A percentile compares a stretch with the other conserved stretches of the same genome.
Conservation (phyloP, 768 basidiomycete species). For the Lactarius sanguifluus region DNA sequence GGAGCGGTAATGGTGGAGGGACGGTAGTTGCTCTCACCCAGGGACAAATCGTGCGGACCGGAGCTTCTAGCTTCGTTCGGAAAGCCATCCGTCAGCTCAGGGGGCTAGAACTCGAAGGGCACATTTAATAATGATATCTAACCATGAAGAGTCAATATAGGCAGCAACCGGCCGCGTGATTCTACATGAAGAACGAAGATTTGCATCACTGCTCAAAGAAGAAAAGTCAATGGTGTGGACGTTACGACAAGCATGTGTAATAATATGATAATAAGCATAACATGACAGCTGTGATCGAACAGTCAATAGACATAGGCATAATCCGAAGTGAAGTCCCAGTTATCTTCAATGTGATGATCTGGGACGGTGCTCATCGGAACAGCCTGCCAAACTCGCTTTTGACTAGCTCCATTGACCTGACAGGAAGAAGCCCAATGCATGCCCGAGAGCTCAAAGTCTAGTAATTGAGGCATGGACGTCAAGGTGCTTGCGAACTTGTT, state of each 20-base stretch:
- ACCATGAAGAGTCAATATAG: conserved; percentile 16
- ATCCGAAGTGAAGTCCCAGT: conserved; percentile 25
- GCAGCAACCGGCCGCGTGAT: conserved; percentile 6
- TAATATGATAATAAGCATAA: conserved; percentile 28
- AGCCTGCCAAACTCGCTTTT: conserved; percentile 29
- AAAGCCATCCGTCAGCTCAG: conserved; percentile 24
- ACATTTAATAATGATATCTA: conserved; percentile 12
- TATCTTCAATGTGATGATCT: conserved; percentile 24
- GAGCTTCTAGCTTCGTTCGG: conserved; percentile 24
- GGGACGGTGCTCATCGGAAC: conserved; percentile 21
- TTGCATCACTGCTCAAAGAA: conserved; percentile 6
- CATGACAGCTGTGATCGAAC: conserved; percentile 11
- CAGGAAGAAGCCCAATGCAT: conserved; percentile 57
- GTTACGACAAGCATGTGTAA: conserved; percentile 19
- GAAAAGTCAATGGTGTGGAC: not conserved
- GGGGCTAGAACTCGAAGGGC: conserved; percentile 20
- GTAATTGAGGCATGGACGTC: conserved; percentile 57
- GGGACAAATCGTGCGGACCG: conserved; percentile 19
- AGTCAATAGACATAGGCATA: conserved; percentile 28
- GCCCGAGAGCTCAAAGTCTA: conserved; percentile 71
- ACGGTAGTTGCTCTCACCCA: conserved; percentile 19
- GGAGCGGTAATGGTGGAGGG: conserved; percentile 36
- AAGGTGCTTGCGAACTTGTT: conserved; percentile 58
- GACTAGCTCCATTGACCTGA: conserved; percentile 20
- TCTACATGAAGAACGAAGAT: conserved; percentile 3